Percentiles rank a stretch among this genome's conserved stretches.
Conservation (phyloP, 441 rosid genomes). For the Syzygium malaccense region DNA sequence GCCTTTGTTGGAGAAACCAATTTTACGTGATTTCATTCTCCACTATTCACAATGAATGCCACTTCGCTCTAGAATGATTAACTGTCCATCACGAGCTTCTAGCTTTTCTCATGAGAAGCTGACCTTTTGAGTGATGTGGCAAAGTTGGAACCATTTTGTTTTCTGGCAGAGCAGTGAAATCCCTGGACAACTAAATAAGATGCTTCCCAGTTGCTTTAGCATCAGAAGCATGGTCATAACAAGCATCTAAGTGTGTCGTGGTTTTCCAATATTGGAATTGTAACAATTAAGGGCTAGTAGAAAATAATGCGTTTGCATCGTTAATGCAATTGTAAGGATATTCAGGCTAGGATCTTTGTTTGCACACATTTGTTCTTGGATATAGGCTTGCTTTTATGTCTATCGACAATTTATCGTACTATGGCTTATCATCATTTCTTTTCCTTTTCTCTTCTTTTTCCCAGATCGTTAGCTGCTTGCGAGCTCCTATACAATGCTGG, state of each 20-base stretch:
- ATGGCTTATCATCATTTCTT: neutral
- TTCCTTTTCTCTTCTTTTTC: neutral
- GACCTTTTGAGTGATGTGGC: neutral
- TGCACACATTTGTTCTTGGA: neutral
- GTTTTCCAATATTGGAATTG: neutral
- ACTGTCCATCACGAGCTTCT: neutral
- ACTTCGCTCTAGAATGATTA: neutral
- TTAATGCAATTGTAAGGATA: neutral
- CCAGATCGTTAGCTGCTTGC: slow-evolving; percentile 92
- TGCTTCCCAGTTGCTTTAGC: neutral
- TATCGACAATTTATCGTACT: neutral
- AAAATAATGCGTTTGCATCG: neutral
- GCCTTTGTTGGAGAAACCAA: neutral
- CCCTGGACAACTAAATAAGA: neutral
- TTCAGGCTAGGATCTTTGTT: neutral
- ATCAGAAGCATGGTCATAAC: neutral
- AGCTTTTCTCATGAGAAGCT: neutral
- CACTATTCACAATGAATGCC: neutral
- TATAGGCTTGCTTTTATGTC: neutral
- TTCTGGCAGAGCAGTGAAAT: neutral
- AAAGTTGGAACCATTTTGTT: neutral
- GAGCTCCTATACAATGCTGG: slow-evolving; percentile 72
- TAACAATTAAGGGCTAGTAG: neutral
- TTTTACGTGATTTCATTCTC: neutral
- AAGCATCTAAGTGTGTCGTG: neutral